These are phyloP conservation scores for Trichosporon sp. DNA, from an alignment of 1,284 basidiomycete genomes.

Conservation along the genomic window DNA sequence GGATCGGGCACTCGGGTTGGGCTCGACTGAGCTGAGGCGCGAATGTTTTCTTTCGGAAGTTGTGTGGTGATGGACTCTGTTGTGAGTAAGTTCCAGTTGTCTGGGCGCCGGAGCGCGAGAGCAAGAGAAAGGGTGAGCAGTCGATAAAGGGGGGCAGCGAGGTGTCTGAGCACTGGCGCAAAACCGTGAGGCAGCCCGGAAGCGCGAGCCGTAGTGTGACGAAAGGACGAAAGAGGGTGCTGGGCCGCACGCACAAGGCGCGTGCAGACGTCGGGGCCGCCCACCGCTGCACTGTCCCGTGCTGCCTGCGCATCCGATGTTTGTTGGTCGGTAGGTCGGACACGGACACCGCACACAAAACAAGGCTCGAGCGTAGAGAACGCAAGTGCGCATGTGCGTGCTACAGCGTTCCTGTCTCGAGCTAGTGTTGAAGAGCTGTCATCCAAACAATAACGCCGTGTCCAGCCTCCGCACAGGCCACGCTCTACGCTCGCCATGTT, in stretches of 20 bases:
- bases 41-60: slow-evolving; percentile 15
- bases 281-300: neutral
- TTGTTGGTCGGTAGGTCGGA: neutral
- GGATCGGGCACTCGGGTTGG: neutral
- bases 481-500: neutral
- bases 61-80: neutral
- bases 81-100: neutral
- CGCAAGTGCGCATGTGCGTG: neutral
- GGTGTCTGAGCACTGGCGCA: neutral
- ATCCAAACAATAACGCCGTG: slow-evolving; percentile 10
- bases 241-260: slow-evolving; percentile 1
- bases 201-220: neutral
- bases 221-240: neutral
- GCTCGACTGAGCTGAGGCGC: neutral
- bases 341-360: slow-evolving; percentile 2
- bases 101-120: neutral
- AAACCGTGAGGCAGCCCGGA: neutral
- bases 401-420: neutral
- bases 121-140: neutral
- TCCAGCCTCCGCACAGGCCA: slow-evolving; percentile 12
- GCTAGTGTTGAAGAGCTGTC: neutral
- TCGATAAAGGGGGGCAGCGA: neutral
- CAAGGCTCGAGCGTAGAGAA: slow-evolving; percentile 1
- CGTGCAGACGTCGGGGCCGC: neutral
- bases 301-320: neutral